Evolutionary conservation across 495 filamentous ascomycete genomes (phyloP).

Genomic region (Trichoderma parareesei): DNA sequence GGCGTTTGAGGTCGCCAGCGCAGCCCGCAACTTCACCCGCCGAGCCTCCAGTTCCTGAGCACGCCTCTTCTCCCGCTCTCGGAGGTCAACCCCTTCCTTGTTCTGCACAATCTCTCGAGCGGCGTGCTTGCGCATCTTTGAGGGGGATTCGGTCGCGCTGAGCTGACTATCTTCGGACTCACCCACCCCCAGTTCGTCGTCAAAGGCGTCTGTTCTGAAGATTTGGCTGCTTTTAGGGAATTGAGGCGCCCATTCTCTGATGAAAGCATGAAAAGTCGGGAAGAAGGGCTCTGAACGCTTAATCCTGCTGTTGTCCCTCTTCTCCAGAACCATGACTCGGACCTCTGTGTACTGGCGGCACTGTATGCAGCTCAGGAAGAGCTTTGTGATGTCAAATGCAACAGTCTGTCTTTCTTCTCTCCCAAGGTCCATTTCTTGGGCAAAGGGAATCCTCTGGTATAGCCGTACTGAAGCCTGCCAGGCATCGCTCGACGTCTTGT

Average conservation of each 20-base stretch:
- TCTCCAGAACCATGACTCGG: neutral
- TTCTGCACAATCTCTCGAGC: slow-evolving; percentile 35
- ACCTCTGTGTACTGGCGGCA: neutral
- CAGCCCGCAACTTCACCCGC: slow-evolving; percentile 36
- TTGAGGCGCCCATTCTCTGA: neutral
- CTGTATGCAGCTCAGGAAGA: slow-evolving; percentile 1
- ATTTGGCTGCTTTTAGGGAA: slow-evolving; percentile 4
- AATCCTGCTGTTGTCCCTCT: neutral
- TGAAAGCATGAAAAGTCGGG: neutral
- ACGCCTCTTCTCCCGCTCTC: slow-evolving; percentile 38
- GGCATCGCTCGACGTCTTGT: neutral
- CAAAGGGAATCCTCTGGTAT: neutral
- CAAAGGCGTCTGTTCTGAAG: slow-evolving; percentile 11
- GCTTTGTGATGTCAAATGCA: slow-evolving; percentile 1
- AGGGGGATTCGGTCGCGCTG: neutral
- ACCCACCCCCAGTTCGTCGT: slow-evolving; percentile 11
- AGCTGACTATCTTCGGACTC: slow-evolving; percentile 14
- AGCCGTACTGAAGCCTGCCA: neutral
- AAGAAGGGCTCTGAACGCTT: neutral
- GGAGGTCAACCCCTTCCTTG: slow-evolving; percentile 36
- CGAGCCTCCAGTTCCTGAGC: slow-evolving; percentile 42
- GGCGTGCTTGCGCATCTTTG: slow-evolving; percentile 37
- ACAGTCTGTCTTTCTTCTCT: neutral
- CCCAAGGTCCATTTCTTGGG: neutral
- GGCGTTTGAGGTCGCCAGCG: slow-evolving; percentile 28